Base-by-base conservation (phyloP, 305 asterid genomes). In the Coffea humblotiana region DNA sequence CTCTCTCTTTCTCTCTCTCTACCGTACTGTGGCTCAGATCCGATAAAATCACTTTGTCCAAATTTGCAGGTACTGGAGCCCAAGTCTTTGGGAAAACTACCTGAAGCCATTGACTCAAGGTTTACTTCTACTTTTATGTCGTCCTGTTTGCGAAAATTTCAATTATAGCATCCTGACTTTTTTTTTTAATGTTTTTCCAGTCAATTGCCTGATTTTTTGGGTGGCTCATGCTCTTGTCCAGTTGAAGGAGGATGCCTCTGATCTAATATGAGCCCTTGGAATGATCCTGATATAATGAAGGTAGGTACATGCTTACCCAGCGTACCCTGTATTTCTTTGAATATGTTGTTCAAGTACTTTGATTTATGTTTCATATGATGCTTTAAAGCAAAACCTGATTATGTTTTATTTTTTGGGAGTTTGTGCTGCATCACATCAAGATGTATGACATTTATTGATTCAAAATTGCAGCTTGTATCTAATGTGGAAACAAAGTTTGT, bases 191-290 rank as follows among this genome's bases (percentile, higher is more conserved):
- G 76, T 84, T 68, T 75, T 81, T 82, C 61, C 90, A 96, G 99
- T 87, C 97, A 96, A 85, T 84, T 96, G 90, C 99, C 99, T 12
- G 90, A 96, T 82, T 94, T 94, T 87, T 85, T 96, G 85, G 98
- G 99, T 61, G 99, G 98, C 71, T 87, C 92, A 32, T 96, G 98
- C 88, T 81, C 88, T 54, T 96, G 99, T 89, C 83, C 88, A 72
- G 83, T 74, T 67, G 98, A 96, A 86, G 98, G 98, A 76, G 98
- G 99, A 78, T 95, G 99, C 85, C 92, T 95, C 79, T 88, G 90
- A 87, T 94, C 99, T 58, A 91, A 87, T 85, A 90, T 89, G 90
- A 98, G 99, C 77, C 99, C 99, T 35, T 95, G 99, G 99, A 92
- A 85, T 82, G 96, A 94, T 87, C 99, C 94, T 76, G 97, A 90